A percentile compares a stretch with the other conserved stretches of the same genome.
Evolutionary conservation across 495 filamentous ascomycete species (phyloP).

Genomic region (Sabuloglossum arenarium): DNA sequence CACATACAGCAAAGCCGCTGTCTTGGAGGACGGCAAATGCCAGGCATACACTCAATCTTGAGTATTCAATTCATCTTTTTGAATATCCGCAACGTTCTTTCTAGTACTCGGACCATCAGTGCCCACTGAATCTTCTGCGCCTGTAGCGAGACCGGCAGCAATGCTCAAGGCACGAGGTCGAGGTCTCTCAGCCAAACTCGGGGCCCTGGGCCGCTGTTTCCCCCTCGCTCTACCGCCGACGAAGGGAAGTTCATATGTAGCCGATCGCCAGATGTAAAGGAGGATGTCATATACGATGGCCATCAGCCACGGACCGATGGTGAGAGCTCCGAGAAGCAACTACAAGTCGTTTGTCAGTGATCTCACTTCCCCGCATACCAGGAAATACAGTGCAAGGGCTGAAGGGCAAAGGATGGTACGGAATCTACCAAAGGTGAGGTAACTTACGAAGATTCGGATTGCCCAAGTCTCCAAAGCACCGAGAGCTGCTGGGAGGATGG

Average conservation of each 20-base stretch:
- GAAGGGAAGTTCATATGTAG: constrained; percentile 35
- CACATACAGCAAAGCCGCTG: too few relatives aligned
- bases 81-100: neutral
- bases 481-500: constrained; percentile 36
- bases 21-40: neutral
- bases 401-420: neutral
- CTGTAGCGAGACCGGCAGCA: neutral
- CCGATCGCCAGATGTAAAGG: constrained; percentile 39
- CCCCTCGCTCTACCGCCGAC: constrained; percentile 45
- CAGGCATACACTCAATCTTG: neutral
- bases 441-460: constrained; percentile 38
- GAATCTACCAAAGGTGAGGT: neutral
- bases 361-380: neutral
- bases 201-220: constrained; percentile 36
- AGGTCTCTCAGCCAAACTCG: constrained; percentile 38
- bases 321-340: constrained; percentile 42
- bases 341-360: constrained; percentile 15
- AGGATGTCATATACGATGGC: constrained; percentile 45
- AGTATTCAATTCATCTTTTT: neutral
- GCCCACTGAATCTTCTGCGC: neutral
- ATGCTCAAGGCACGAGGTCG: neutral
- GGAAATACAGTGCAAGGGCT: neutral
- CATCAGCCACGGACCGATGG: constrained; percentile 43
- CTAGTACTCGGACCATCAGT: neutral
- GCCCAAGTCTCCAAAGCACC: constrained; percentile 41